phyloP scores from a whole-genome alignment of 2,329 filamentous ascomycete species.

The Colletotrichum salicis region DNA sequence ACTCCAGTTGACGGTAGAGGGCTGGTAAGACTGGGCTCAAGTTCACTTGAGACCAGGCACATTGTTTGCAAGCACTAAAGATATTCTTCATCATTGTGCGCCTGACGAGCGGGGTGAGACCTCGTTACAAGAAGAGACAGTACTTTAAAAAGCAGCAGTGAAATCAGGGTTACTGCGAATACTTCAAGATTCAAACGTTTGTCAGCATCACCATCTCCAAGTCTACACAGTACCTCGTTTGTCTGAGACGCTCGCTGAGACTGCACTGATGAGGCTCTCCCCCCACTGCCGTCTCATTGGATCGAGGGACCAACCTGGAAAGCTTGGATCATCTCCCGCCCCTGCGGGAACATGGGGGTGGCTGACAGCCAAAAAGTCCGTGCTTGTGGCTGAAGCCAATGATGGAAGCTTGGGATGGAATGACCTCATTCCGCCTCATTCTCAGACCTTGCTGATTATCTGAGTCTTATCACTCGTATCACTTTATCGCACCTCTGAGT shows the following conservation, averaged over 20 bases:
- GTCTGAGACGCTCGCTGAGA: background rate
- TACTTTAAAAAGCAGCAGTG: background rate
- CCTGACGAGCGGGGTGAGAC: background rate
- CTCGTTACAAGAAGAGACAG: background rate
- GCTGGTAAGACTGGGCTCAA: too few relatives aligned
- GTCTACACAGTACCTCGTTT: background rate
- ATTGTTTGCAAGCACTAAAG: background rate
- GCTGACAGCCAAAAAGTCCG: constrained; percentile 5
- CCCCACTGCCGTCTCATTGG: constrained; percentile 5
- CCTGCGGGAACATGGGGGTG: constrained; percentile 29
- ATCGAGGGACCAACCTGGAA: background rate
- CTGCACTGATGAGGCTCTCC: background rate
- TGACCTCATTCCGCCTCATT: constrained; percentile 34
- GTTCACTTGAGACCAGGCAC: background rate
- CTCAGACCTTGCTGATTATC: background rate
- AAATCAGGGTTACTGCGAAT: background rate
- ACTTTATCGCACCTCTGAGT: too few relatives aligned
- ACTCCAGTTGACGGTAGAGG: background rate
- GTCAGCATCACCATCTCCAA: background rate
- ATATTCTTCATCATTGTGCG: background rate
- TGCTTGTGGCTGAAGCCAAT: constrained; percentile 25
- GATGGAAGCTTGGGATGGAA: constrained; percentile 4
- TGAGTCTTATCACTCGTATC: background rate
- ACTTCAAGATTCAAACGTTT: background rate
- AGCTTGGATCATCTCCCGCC: constrained; percentile 24